Conservation (phyloP, 1,284 basidiomycete species). For the Marasmius fiardii region DNA sequence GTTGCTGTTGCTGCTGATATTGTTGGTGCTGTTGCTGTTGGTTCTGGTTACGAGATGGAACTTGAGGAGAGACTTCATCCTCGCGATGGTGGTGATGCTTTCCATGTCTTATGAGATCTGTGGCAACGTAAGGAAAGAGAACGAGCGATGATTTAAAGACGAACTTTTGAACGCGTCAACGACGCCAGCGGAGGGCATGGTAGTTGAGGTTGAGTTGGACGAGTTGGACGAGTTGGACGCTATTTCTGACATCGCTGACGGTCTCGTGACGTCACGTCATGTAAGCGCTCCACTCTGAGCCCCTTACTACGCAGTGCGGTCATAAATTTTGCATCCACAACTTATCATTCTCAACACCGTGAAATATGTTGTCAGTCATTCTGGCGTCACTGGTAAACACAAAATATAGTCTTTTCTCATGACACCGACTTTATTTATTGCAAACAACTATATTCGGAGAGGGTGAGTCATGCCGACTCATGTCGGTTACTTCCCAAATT, state of each 20-base stretch:
- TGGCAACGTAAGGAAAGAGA: conserved; percentile 11
- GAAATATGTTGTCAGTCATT: no score
- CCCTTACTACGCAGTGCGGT: no score
- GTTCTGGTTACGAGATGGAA: conserved; percentile 21
- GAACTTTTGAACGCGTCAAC: conserved; percentile 75
- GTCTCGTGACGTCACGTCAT: conserved; percentile 1
- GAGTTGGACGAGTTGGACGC: neutral
- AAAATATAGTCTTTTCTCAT: no score
- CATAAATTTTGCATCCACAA: no score
- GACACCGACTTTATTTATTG: no score
- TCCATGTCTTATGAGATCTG: conserved; percentile 86
- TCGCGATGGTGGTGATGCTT: conserved; percentile 56
- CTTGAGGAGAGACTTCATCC: conserved; percentile 21
- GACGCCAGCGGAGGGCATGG: conserved; percentile 43
- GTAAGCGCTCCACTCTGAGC: neutral
- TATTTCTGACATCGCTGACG: neutral
- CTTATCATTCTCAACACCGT: no score
- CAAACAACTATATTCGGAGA: no score
- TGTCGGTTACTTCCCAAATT: no score
- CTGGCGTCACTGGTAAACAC: no score
- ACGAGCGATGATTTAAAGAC: conserved; percentile 18
- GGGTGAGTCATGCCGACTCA: no score
- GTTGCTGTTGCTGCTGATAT: conserved; percentile 28
- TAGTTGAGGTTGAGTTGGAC: conserved; percentile 22
- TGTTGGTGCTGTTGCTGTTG: conserved; percentile 19